Conservation (phyloP, 345 rosid species). For the Gossypium arboreum region DNA sequence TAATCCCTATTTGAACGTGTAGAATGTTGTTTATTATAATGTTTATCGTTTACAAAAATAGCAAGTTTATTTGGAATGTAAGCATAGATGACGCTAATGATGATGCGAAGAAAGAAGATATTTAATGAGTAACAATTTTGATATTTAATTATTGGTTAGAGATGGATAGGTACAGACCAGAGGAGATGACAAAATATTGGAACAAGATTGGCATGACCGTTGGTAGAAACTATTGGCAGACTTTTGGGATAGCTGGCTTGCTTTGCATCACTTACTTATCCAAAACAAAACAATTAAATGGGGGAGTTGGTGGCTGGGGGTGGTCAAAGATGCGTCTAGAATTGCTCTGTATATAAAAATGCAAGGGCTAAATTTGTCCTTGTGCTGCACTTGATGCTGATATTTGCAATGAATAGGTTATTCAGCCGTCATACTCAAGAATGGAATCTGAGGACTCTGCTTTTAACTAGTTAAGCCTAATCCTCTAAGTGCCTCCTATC, state of each 20-base stretch:
- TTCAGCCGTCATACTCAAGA: neutral
- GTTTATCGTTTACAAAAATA: neutral
- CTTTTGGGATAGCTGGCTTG: constrained; percentile 5
- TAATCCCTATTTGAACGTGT: too few species aligned
- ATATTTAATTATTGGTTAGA: neutral
- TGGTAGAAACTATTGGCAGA: neutral
- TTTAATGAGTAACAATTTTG: neutral
- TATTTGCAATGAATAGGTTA: neutral
- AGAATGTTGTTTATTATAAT: too few species aligned
- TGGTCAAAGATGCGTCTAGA: constrained; percentile 16
- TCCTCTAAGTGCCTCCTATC: neutral
- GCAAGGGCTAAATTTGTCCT: constrained; percentile 6
- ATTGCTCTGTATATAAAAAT: constrained; percentile 17
- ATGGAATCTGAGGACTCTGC: neutral
- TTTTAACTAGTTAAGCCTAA: neutral
- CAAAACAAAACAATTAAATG: neutral
- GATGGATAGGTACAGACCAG: neutral
- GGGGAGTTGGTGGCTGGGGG: neutral
- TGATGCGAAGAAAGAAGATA: neutral
- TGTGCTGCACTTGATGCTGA: neutral
- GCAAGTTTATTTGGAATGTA: neutral
- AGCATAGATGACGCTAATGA: constrained; percentile 1
- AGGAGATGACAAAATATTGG: neutral
- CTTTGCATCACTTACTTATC: constrained; percentile 1
- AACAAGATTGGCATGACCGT: neutral